Evolutionary conservation across 495 filamentous ascomycete genomes (phyloP).

Genomic region (Paragyromitra xinjiangensis): DNA sequence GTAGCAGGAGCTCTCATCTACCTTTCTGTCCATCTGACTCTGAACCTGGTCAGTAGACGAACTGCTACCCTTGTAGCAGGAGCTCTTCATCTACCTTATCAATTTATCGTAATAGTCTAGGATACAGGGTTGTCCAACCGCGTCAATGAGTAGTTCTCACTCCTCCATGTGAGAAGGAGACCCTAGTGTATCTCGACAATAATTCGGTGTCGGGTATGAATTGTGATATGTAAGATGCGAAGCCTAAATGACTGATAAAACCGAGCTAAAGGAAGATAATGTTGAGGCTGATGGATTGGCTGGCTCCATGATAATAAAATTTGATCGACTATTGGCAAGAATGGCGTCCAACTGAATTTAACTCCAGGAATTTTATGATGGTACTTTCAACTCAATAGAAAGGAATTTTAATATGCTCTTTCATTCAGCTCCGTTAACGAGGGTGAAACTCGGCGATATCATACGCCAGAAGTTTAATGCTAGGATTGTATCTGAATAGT

Average conservation of each 20-base stretch:
- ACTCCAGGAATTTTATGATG: background rate
- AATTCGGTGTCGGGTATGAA: background rate
- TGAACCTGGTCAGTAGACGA: background rate
- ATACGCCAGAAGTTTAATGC: background rate
- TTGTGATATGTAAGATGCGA: background rate
- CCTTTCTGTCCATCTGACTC: too few species aligned
- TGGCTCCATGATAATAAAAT: background rate
- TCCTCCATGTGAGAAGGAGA: background rate
- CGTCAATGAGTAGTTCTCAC: background rate
- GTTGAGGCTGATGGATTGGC: too few species aligned
- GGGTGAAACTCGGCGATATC: background rate
- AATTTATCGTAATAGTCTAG: background rate
- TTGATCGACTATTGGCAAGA: background rate
- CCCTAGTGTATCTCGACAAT: background rate
- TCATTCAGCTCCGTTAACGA: background rate
- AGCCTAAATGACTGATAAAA: background rate
- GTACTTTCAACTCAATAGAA: background rate
- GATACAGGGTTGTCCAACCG: background rate
- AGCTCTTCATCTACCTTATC: background rate
- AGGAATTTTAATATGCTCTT: background rate
- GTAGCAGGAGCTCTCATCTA: background rate
- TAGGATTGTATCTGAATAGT: background rate
- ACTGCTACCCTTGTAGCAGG: background rate
- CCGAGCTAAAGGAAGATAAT: background rate
- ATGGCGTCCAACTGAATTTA: background rate